Percentiles rank a stretch among this genome's conserved stretches.
Conservation (phyloP, 164 flowering plant species). For the Tetracentron sinense region DNA sequence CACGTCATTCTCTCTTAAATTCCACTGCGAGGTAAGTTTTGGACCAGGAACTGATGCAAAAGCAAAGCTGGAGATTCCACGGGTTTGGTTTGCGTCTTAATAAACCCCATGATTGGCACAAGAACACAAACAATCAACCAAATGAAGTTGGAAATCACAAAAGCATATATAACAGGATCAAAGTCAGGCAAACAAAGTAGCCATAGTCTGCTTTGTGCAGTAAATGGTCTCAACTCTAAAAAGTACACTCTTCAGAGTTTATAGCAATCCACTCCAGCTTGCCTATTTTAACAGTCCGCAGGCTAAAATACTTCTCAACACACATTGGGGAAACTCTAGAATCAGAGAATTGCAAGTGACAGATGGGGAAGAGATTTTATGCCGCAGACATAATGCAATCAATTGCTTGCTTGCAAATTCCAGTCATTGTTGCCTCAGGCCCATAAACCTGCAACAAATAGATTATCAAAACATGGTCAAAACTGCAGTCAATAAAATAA, state of each 20-base stretch:
- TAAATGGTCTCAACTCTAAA: background rate
- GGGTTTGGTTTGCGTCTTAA: too few species aligned
- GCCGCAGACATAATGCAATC: slow-evolving; percentile 71
- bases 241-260: background rate
- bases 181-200: too few species aligned
- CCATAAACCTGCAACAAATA: slow-evolving; percentile 68
- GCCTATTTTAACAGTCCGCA: background rate
- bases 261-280: background rate
- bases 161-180: too few species aligned
- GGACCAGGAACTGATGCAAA: too few species aligned
- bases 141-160: too few species aligned
- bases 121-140: too few species aligned
- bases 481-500: background rate
- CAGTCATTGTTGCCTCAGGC: slow-evolving; percentile 95
- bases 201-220: too few species aligned
- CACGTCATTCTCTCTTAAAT: too few species aligned
- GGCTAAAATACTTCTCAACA: background rate
- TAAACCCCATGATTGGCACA: too few species aligned
- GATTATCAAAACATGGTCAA: background rate
- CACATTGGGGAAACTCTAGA: background rate
- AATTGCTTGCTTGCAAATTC: slow-evolving; percentile 92
- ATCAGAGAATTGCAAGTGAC: background rate
- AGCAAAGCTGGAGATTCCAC: too few species aligned
- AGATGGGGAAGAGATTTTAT: slow-evolving; percentile 13
- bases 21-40: too few species aligned